Evolutionary conservation across 202 grass and related monocot species (phyloP), one percentile per base, ranked within the genome.

Genomic region (Dendrocalamus latiflorus): DNA sequence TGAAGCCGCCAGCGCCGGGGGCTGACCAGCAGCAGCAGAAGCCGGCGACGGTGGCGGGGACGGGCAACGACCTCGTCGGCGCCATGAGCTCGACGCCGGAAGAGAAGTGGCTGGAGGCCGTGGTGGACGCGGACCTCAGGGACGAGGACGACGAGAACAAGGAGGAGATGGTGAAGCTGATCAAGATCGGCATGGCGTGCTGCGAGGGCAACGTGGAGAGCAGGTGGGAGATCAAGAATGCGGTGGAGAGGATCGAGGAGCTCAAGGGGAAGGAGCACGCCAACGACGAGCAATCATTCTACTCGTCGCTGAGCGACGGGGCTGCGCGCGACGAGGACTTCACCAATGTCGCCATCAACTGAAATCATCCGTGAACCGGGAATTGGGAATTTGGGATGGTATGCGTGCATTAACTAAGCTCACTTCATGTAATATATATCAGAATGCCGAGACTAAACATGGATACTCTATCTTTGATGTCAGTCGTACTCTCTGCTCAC

Each of bases 121-220:
- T 87, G 80, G 76, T 93, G 70, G 89, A 89, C 62, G 67, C 51
- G 8, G 92, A 89, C 24, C 53, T 94, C 45, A 57, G 45, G 55
- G 9, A 6, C 17, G 50, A 83, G 11, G 77, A 60, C 1, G 73
- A 62, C 3, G 83, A 76, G 9, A 28, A 81, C 22, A 59, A 74
- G 83, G 75, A 44, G 73, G 91, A 95, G 34, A 85, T 82, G 37
- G 72, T 93, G 82, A 95, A 93, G 85, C 87, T 98, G 79, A 50
- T 93, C 65, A 79, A 41, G 74, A 89, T 98, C 58, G 91, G 79
- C 54, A 53, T 98, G 86, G 89, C 87, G 20, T 98, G 95, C 66
- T 93, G 93, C 73, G 89, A 87, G 65, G 15, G 49, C 9, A 84
- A 79, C 51, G 82, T 88, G 36, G 95, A 95, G 5, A 87, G 38